Percentiles rank a stretch among this genome's conserved stretches.
phyloP scores from a whole-genome alignment of 495 filamentous ascomycete genomes.

The Stereocaulon alpinum region DNA sequence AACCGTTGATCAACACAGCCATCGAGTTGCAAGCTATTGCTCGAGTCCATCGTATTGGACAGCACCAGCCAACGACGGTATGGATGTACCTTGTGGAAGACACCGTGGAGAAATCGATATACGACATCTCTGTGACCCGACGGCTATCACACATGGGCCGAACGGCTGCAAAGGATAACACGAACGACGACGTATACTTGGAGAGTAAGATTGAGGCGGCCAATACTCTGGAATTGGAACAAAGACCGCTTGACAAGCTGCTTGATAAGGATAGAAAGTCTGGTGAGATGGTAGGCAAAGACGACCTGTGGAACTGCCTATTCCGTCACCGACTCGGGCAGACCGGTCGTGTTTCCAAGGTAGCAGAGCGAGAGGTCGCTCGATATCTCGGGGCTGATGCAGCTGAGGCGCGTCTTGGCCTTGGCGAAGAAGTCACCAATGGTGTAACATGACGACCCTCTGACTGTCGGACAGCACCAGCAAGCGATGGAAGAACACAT shows the following conservation, averaged over 20 bases:
- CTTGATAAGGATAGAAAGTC: slow-evolving; percentile 57
- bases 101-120: slow-evolving; percentile 84
- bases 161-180: slow-evolving; percentile 25
- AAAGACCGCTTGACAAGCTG: slow-evolving; percentile 53
- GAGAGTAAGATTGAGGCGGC: slow-evolving; percentile 63
- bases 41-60: slow-evolving; percentile 87
- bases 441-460: not conserved
- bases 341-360: slow-evolving; percentile 10
- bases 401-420: slow-evolving; percentile 26
- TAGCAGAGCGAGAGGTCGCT: slow-evolving; percentile 33
- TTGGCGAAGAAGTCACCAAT: not conserved
- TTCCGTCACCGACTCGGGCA: slow-evolving; percentile 39
- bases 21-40: slow-evolving; percentile 91
- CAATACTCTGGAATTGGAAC: slow-evolving; percentile 71
- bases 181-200: slow-evolving; percentile 30
- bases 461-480: too few relatives aligned
- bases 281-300: slow-evolving; percentile 71
- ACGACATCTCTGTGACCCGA: slow-evolving; percentile 68
- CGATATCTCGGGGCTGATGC: slow-evolving; percentile 40
- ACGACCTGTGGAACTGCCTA: slow-evolving; percentile 83
- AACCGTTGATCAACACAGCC: slow-evolving; percentile 84
- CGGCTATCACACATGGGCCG: slow-evolving; percentile 65
- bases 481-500: not conserved
- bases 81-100: slow-evolving; percentile 88
- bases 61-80: slow-evolving; percentile 76